Evolutionary conservation across 2,329 filamentous ascomycete genomes (phyloP).

Genomic region (Diaporthe vexans): DNA sequence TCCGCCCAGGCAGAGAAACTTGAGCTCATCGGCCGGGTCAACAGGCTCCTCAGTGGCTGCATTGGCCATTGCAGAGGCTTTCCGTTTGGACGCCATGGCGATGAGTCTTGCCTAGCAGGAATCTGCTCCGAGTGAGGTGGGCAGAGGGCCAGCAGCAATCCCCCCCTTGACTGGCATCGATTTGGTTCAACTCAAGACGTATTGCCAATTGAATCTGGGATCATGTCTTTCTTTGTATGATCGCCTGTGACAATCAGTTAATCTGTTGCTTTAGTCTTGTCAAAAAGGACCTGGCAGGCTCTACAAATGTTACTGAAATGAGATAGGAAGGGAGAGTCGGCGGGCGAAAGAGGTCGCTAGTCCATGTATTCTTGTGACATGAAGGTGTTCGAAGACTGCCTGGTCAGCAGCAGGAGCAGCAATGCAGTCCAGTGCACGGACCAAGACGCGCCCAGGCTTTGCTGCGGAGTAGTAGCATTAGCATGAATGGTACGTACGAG

Average conservation of each 20-base stretch:
- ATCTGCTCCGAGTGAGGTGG: background rate
- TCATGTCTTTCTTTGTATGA: slow-evolving; percentile 1
- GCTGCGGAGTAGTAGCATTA: too few species aligned
- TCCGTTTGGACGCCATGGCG: slow-evolving; percentile 92
- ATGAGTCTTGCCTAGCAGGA: background rate
- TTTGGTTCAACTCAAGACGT: slow-evolving; percentile 5
- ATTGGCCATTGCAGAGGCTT: slow-evolving; percentile 81
- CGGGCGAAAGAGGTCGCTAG: background rate
- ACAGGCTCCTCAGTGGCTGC: slow-evolving; percentile 83
- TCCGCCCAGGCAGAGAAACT: slow-evolving; percentile 93
- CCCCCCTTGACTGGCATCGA: slow-evolving; percentile 16
- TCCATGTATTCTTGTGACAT: background rate
- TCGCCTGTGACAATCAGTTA: background rate
- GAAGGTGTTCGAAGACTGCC: background rate
- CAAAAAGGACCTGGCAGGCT: background rate
- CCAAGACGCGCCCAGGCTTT: background rate
- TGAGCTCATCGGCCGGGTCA: slow-evolving; percentile 92
- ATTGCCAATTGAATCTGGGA: background rate
- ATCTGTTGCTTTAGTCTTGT: background rate
- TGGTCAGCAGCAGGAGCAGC: background rate
- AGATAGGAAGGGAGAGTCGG: background rate
- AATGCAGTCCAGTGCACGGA: slow-evolving; percentile 1
- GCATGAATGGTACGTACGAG: too few species aligned
- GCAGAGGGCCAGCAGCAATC: slow-evolving; percentile 15
- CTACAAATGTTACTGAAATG: background rate